Evolutionary conservation across 1,139 yeast species (phyloP).

Genomic region (Saccharomyces hybrid): DNA sequence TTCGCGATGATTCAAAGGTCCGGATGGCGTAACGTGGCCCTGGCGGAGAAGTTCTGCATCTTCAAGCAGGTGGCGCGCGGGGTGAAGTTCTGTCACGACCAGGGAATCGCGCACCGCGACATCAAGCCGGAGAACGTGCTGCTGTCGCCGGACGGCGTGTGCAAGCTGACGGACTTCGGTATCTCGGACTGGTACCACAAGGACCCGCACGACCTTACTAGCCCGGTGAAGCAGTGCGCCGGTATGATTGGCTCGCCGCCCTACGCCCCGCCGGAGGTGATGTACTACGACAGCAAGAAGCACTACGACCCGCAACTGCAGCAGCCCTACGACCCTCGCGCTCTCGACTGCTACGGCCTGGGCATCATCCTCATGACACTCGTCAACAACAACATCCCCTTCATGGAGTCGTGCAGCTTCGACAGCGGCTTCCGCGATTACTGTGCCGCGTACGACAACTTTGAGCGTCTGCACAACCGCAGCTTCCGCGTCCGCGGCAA

Average conservation of each 20-base stretch:
- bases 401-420: conserved; percentile 40
- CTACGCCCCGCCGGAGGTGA: conserved; percentile 70
- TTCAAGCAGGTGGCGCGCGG: conserved; percentile 45
- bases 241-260: conserved; percentile 71
- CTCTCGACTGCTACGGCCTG: conserved; percentile 65
- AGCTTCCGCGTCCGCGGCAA: conserved; percentile 42
- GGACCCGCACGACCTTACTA: conserved; percentile 42
- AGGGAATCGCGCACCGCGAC: conserved; percentile 85
- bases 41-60: conserved; percentile 45
- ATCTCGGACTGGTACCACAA: conserved; percentile 59
- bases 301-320: conserved; percentile 19
- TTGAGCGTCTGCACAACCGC: conserved; percentile 40
- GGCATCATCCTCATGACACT: conserved; percentile 59
- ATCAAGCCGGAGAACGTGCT: conserved; percentile 88
- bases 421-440: conserved; percentile 55
- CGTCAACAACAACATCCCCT: conserved; percentile 53
- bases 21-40: conserved; percentile 43
- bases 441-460: conserved; percentile 45
- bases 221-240: conserved; percentile 39
- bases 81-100: conserved; percentile 63
- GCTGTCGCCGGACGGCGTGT: conserved; percentile 47
- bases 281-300: conserved; percentile 38
- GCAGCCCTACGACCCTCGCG: conserved; percentile 54
- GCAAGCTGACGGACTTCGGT: conserved; percentile 72
- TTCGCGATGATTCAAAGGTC: conserved; percentile 50